These are phyloP conservation scores for Calycina herbarum DNA, from an alignment of 2,329 filamentous ascomycete species.

Conservation along the genomic window DNA sequence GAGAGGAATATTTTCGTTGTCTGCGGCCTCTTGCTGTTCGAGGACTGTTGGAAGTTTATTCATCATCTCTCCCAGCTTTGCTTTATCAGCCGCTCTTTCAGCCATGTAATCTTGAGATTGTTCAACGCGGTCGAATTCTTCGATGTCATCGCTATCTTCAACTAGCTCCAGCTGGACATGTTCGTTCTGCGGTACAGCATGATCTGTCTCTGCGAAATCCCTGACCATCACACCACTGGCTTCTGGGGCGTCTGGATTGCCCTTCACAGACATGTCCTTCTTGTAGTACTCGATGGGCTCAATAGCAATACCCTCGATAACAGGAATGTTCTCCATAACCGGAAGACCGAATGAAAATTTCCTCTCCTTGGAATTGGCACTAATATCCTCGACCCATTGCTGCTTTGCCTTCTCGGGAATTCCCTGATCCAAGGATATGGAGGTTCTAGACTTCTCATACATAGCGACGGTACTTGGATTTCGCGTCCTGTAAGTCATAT, in stretches of 20 bases:
- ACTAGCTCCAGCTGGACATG: no score
- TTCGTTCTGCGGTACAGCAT: no score
- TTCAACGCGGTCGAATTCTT: background rate
- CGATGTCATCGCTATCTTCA: background rate
- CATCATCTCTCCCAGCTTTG: background rate
- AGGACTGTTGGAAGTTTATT: background rate
- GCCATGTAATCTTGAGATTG: background rate
- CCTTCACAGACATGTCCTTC: background rate
- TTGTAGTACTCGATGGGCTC: background rate
- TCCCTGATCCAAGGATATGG: background rate
- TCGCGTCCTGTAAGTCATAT: background rate
- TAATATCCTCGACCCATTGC: background rate
- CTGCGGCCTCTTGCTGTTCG: background rate
- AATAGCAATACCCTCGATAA: background rate
- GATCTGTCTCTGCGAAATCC: no score
- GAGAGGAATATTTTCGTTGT: background rate
- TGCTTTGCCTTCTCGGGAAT: background rate
- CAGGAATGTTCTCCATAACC: background rate
- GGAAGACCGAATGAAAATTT: background rate
- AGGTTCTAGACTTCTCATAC: background rate
- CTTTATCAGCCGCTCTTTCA: background rate
- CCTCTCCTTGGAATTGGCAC: background rate
- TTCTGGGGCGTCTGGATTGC: background rate
- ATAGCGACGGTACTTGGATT: background rate
- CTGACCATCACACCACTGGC: background rate